phyloP scores from a whole-genome alignment of 1,284 basidiomycete species.

The Heterobasidion parviporum region DNA sequence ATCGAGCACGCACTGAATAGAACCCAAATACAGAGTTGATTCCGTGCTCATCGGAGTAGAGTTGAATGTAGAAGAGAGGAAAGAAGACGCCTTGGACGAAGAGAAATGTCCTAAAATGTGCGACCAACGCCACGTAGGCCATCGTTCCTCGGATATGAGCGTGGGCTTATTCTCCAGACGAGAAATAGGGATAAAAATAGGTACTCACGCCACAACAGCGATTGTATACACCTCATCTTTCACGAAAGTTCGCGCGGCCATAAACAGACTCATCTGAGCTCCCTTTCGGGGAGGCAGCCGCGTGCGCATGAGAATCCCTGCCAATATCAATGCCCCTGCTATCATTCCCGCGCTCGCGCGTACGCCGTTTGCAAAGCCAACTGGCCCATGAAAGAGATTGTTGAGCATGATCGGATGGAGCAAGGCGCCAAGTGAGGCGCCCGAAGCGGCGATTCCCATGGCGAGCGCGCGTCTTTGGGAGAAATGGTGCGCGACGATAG shows the following conservation, averaged over 20 bases:
- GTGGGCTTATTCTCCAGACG: background rate
- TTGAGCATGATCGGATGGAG: constrained; percentile 22
- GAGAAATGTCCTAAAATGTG: constrained; percentile 20
- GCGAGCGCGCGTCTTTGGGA: constrained; percentile 11
- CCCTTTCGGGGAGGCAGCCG: constrained; percentile 5
- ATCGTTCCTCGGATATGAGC: background rate
- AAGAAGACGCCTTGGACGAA: constrained; percentile 30
- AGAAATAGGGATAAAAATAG: background rate
- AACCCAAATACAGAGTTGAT: constrained; percentile 9
- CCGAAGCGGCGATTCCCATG: constrained; percentile 14
- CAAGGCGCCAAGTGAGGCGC: constrained; percentile 18
- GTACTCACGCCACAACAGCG: background rate
- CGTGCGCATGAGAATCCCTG: constrained; percentile 2
- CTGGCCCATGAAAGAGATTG: constrained; percentile 14
- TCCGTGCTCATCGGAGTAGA: constrained; percentile 22
- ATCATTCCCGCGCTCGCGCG: constrained; percentile 4
- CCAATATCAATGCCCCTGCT: constrained; percentile 2
- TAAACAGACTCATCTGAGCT: constrained; percentile 21
- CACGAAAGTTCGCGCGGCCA: constrained; percentile 10
- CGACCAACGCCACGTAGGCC: background rate
- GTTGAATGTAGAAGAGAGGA: constrained; percentile 36
- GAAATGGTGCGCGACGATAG: constrained; percentile 14
- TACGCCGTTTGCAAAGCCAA: constrained; percentile 13
- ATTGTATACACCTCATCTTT: constrained; percentile 2
- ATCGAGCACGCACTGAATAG: constrained; percentile 6